Percentiles rank a stretch among this genome's conserved stretches.
These are phyloP conservation scores for Monascus purpureus DNA, from an alignment of 495 filamentous ascomycete species.

Conservation along the genomic window DNA sequence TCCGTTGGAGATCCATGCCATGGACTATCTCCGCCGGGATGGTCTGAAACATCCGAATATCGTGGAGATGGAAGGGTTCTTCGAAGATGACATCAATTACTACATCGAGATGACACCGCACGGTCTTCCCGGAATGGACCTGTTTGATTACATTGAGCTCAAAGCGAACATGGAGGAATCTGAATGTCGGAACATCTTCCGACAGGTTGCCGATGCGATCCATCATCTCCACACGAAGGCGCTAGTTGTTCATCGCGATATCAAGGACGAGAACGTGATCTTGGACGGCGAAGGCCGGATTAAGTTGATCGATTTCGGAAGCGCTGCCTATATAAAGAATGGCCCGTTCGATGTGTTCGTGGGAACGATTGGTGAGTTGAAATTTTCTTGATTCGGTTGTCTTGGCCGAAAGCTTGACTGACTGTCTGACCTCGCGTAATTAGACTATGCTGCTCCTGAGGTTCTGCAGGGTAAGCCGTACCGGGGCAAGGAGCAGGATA, in stretches of 20 bases:
- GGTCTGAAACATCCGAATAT: constrained; percentile 88
- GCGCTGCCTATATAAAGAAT: constrained; percentile 94
- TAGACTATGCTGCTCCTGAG: constrained; percentile 96
- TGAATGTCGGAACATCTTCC: constrained; percentile 89
- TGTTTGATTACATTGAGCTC: constrained; percentile 97
- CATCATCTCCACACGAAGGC: constrained; percentile 88
- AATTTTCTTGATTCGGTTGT: background rate
- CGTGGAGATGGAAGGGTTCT: constrained; percentile 97
- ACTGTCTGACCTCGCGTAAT: too few species aligned
- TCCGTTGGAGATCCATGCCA: constrained; percentile 90
- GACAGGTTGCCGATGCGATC: constrained; percentile 77
- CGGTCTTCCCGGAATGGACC: constrained; percentile 92
- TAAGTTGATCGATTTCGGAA: constrained; percentile 96
- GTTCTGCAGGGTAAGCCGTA: constrained; percentile 90
- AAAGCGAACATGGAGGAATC: constrained; percentile 91
- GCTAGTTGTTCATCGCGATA: constrained; percentile 87
- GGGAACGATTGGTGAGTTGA: constrained; percentile 79
- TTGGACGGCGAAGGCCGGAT: constrained; percentile 91
- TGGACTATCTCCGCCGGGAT: constrained; percentile 83
- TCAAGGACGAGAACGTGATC: constrained; percentile 97
- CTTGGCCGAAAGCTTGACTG: too few species aligned
- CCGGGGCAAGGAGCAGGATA: constrained; percentile 91
- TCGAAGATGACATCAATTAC: constrained; percentile 95
- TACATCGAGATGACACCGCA: constrained; percentile 99
- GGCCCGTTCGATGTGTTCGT: constrained; percentile 99